Percentiles rank a stretch among this genome's conserved stretches.
phyloP scores from a whole-genome alignment of 164 flowering plant species.

The Vitis amurensis region DNA sequence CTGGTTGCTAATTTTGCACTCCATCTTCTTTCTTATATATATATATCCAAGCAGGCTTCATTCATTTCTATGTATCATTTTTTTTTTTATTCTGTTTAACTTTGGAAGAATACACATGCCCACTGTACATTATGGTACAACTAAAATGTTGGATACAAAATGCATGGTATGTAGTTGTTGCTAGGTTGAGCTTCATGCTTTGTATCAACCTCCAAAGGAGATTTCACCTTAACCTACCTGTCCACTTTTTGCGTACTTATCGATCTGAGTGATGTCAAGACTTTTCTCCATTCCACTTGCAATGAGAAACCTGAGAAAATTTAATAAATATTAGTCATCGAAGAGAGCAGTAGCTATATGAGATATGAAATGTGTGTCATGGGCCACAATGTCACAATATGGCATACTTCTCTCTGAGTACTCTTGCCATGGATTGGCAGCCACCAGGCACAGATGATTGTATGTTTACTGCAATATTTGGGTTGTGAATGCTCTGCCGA shows the following conservation, averaged over 20 bases:
- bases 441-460: conserved; percentile 75
- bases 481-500: conserved; percentile 91
- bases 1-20: too few relatives aligned
- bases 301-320: conserved; percentile 56
- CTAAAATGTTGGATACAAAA: neutral
- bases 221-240: conserved; percentile 5
- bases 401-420: conserved; percentile 57
- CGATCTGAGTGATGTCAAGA: conserved; percentile 63
- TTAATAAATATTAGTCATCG: neutral
- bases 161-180: too few relatives aligned
- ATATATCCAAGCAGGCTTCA: too few relatives aligned
- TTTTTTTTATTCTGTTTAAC: too few relatives aligned
- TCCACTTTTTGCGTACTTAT: conserved; percentile 45
- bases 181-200: too few relatives aligned
- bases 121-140: too few relatives aligned
- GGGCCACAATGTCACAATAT: neutral
- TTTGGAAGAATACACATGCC: too few relatives aligned
- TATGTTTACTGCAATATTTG: conserved; percentile 83
- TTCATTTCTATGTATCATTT: too few relatives aligned
- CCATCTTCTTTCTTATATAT: too few relatives aligned
- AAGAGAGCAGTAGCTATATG: neutral
- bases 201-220: neutral
- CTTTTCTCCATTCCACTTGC: conserved; percentile 47
- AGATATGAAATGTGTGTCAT: neutral
- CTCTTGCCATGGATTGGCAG: conserved; percentile 58